Evolutionary conservation across 352 stramenopile species (phyloP), one percentile per base, ranked within the genome.

Genomic region (Pythium catenulatum): DNA sequence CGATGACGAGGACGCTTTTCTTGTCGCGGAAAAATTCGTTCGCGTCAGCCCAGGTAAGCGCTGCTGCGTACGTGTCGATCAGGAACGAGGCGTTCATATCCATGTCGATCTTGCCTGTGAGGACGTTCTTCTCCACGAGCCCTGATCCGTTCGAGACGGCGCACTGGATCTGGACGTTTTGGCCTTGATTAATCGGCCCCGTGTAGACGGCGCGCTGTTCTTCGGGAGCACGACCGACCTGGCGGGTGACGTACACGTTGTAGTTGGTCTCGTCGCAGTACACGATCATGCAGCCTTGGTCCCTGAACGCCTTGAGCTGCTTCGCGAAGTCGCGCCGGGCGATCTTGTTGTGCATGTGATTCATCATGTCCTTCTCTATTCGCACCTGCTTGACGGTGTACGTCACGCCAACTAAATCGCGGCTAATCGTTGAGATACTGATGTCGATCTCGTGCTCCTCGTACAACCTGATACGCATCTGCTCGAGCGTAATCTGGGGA

Each of bases 181-280:
- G n/a, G 2, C 66, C 66, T 25, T 76, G 41, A 30, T n/a, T 45
- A 21, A 14, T 11, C 2, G 66, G 66, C 3, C 4, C 66, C 6
- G 15, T 43, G 7, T 17, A 8, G 3, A 59, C 41, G 30, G 66
- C 66, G 25, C 66, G 66, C 41, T 61, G n/a, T 13, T 39, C 61
- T 37, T 50, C 21, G 5, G 27, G 37, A 23, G 41, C 63, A 3
- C 39, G 37, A 8, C 41, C 63, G 5, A 25, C 7, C 11, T 23
- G 37, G 23, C 63, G 37, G 34, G 21, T n/a, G 23, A 34, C 14
- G 3, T 36, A 72, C 15, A 14, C 5, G 39, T 58, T 74, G 39
- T 74, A 74, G 9, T 58, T 58, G n/a, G 37, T 74, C 41, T 74
- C 41, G n/a, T 74, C 63, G n/a, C 3, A 27, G 39, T 74, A 74